Evolutionary conservation across 1,139 yeast genomes (phyloP).

Genomic region (Taphrina deformans): DNA sequence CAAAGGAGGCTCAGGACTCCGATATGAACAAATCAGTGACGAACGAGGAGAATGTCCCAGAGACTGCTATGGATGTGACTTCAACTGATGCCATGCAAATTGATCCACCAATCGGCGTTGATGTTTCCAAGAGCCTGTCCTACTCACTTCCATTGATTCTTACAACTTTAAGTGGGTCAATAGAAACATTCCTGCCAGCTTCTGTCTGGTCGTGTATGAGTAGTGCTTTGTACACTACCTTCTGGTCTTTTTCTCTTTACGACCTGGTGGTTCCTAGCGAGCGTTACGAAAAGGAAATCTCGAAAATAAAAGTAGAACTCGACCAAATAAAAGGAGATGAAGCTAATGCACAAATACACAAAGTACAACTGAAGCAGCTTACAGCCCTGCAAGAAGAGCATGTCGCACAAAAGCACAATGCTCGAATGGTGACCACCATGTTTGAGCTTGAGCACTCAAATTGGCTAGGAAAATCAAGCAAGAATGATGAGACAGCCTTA

Average conservation of each 20-base stretch:
- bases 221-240: slow-evolving; percentile 56
- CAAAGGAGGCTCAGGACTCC: background rate
- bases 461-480: background rate
- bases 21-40: background rate
- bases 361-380: background rate
- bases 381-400: background rate
- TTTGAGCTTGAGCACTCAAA: slow-evolving; percentile 13
- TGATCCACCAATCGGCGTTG: background rate
- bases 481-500: background rate
- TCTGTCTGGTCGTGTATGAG: slow-evolving; percentile 49
- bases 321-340: background rate
- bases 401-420: background rate
- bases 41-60: background rate
- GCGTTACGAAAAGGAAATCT: slow-evolving; percentile 54
- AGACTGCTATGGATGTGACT: background rate
- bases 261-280: slow-evolving; percentile 62
- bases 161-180: background rate
- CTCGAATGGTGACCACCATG: background rate
- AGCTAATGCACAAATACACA: background rate
- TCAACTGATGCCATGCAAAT: background rate
- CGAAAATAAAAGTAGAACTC: background rate
- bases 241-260: slow-evolving; percentile 76
- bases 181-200: background rate
- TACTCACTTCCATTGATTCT: background rate
- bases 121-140: background rate